Evolutionary conservation across 1,284 basidiomycete genomes (phyloP).

Genomic region (Ganoderma multipileum): DNA sequence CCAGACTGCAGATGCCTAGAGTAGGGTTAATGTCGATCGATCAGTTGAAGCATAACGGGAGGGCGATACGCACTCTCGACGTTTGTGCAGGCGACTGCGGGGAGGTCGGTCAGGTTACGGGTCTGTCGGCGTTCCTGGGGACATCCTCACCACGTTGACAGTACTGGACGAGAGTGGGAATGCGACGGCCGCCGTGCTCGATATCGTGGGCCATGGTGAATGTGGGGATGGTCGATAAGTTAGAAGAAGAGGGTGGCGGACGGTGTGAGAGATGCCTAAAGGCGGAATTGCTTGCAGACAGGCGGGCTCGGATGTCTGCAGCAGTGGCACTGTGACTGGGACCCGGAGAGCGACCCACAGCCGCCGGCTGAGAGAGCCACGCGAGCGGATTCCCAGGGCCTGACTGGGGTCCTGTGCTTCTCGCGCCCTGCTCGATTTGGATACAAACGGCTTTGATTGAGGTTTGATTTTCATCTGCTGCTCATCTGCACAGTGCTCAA

Average conservation of each 20-base stretch:
- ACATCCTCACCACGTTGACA: slow-evolving; percentile 49
- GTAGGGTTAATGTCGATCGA: slow-evolving; percentile 3
- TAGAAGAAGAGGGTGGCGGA: slow-evolving; percentile 15
- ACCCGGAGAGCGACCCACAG: background rate
- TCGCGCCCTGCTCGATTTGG: slow-evolving; percentile 25
- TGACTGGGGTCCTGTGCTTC: slow-evolving; percentile 15
- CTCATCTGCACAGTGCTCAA: background rate
- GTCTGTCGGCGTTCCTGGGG: slow-evolving; percentile 19
- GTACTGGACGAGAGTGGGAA: slow-evolving; percentile 50
- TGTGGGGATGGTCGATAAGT: slow-evolving; percentile 10
- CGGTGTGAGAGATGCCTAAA: slow-evolving; percentile 24
- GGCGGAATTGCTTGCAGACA: slow-evolving; percentile 7
- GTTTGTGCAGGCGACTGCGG: slow-evolving; percentile 57
- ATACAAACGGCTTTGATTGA: slow-evolving; percentile 27
- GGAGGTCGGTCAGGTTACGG: slow-evolving; percentile 29
- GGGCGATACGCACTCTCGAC: slow-evolving; percentile 54
- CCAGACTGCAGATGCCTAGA: slow-evolving; percentile 37
- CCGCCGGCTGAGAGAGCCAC: slow-evolving; percentile 19
- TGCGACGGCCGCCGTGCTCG: slow-evolving; percentile 40
- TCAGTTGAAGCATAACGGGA: background rate
- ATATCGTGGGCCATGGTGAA: slow-evolving; percentile 27
- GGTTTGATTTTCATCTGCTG: slow-evolving; percentile 22
- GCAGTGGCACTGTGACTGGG: background rate
- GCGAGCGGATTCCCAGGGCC: slow-evolving; percentile 25
- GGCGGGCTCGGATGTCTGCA: slow-evolving; percentile 1